A percentile compares a stretch with the other conserved stretches of the same genome.
Evolutionary conservation across 108 stramenopile species (phyloP).

Genomic region (Cyclostephanos invisitatus): DNA sequence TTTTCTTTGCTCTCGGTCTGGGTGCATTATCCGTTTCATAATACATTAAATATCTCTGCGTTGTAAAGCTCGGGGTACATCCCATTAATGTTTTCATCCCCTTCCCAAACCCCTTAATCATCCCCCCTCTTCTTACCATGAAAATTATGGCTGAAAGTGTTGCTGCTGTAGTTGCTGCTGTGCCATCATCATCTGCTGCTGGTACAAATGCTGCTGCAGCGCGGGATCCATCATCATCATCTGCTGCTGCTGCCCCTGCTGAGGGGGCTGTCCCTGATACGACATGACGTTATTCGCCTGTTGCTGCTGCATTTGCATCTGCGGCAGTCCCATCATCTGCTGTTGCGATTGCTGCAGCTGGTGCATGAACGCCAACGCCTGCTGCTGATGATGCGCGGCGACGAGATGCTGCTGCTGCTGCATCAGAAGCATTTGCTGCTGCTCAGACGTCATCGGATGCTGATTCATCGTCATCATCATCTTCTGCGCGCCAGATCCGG

Average conservation of each 20-base stretch:
- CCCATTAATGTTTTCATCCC: too few relatives aligned
- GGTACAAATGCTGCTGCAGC: conserved; percentile 27
- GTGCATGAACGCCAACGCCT: conserved; percentile 6
- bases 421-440: conserved; percentile 17
- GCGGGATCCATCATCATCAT: conserved; percentile 1
- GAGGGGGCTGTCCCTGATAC: neutral
- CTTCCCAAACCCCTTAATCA: too few relatives aligned
- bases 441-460: conserved; percentile 7
- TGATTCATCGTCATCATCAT: conserved; percentile 18
- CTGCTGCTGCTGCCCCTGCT: conserved; percentile 2
- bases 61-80: too few relatives aligned
- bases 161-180: conserved; percentile 23
- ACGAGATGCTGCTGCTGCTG: neutral
- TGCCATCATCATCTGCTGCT: conserved; percentile 28
- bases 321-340: conserved; percentile 16
- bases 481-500: neutral
- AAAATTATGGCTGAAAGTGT: neutral
- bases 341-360: conserved; percentile 25
- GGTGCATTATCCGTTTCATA: too few relatives aligned
- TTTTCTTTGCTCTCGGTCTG: too few relatives aligned
- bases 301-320: conserved; percentile 2
- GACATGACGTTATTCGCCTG: neutral
- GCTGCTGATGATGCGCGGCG: conserved; percentile 9
- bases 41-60: too few relatives aligned
- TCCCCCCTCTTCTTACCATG: too few relatives aligned